These are phyloP conservation scores for Boletellus sp. DNA, from an alignment of 768 basidiomycete species.

Conservation along the genomic window DNA sequence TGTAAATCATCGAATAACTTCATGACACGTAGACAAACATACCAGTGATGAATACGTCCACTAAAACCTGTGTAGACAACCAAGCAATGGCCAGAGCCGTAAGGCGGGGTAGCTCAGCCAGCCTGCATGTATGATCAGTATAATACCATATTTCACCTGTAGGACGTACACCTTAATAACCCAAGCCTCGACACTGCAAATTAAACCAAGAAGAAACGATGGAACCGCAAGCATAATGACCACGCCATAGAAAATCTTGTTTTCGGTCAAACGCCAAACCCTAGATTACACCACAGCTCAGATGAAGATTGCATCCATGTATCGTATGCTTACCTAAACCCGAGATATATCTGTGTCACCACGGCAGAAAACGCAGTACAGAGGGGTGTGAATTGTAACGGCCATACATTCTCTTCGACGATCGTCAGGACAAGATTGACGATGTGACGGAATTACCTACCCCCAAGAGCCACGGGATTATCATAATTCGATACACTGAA, in stretches of 20 bases:
- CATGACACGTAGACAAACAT: background rate
- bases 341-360: constrained; percentile 45
- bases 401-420: constrained; percentile 40
- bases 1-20: background rate
- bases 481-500: constrained; percentile 10
- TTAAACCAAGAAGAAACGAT: constrained; percentile 42
- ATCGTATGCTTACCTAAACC: constrained; percentile 35
- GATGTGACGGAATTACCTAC: background rate
- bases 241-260: constrained; percentile 26
- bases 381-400: constrained; percentile 46
- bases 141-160: background rate
- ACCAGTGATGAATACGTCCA: constrained; percentile 46
- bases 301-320: background rate
- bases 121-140: constrained; percentile 23
- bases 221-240: constrained; percentile 36
- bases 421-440: background rate
- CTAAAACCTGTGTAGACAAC: constrained; percentile 43
- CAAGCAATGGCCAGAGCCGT: constrained; percentile 44
- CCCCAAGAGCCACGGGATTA: constrained; percentile 8
- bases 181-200: constrained; percentile 41
- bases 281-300: background rate
- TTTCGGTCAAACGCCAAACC: constrained; percentile 13
- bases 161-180: constrained; percentile 37
- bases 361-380: constrained; percentile 45
- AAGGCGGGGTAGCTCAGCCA: constrained; percentile 38